Evolutionary conservation across 176 grass and related monocot species (phyloP), one percentile per base, ranked within the genome.

Genomic region (Cymbopogon citratus): DNA sequence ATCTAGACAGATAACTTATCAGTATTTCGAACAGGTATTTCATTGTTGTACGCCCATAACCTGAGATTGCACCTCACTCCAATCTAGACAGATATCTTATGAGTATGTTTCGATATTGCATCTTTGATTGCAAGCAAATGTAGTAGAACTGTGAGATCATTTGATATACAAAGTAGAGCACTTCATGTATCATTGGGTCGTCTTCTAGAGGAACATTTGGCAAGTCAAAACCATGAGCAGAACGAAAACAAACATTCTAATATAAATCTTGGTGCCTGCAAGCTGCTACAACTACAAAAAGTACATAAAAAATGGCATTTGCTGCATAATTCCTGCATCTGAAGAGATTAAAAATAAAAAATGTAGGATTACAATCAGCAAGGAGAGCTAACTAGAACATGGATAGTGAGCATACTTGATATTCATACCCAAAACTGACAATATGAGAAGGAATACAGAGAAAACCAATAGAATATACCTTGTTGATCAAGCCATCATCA

Each of bases 401-500:
- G 19, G 2, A 19, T 60, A 0, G 56, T 38, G 51, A 36, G 31
- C 26, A 13, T 33, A 57, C 66, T 35, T 44, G 44, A 33, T 43
- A 21, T 6, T 46, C 9, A 28, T 54, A 5, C 28, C 12, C 33
- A 9, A 61, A 70, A 52, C 11, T 36, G 11, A 49, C 10, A 9
- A 35, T 28, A 80, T 7, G 54, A 31, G 5, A 71, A 83, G 31
- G 6, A 61, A 65, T 19, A 26, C 31, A 49, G 36, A 36, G 59
- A 79, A 71, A n/a, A 41, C 9, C 38, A 43, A 4, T 26, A 80
- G 28, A 83, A 56, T 11, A 79, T 77, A 94, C 95, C 92, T 98
- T 94, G 73, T 90, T 98, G 83, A 98, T 98, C 57, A 98, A 63
- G 19, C 92, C 95, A 73, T 98, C 95, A 21, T 98, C 92, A 23